Percentiles rank a stretch among this genome's conserved stretches.
These are phyloP conservation scores for Pseudohyphozyma bogoriensis DNA, from an alignment of 768 basidiomycete genomes.

Conservation along the genomic window DNA sequence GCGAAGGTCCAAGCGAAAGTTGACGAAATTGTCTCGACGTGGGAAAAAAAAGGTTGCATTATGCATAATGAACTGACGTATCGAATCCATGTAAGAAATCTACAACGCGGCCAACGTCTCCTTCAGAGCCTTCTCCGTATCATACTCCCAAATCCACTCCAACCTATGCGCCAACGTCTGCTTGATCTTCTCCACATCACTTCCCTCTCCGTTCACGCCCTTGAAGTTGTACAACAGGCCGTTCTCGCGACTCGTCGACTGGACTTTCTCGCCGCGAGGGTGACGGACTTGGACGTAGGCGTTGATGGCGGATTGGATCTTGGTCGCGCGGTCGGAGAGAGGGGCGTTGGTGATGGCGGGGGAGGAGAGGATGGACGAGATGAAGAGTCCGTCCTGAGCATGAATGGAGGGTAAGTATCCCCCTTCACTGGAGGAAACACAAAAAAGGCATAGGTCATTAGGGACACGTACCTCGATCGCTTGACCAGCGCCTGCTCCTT, in stretches of 20 bases:
- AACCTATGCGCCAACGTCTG: slow-evolving; percentile 4
- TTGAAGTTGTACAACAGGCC: slow-evolving; percentile 35
- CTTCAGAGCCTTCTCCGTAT: not conserved
- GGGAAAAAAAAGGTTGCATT: no score
- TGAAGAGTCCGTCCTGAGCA: slow-evolving; percentile 3
- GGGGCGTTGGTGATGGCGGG: not conserved
- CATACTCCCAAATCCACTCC: slow-evolving; percentile 18
- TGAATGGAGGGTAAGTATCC: not conserved
- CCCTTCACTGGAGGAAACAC: no score
- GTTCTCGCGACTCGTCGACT: slow-evolving; percentile 22
- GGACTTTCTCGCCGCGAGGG: slow-evolving; percentile 14
- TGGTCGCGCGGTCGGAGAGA: not conserved
- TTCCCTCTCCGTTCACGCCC: slow-evolving; percentile 1
- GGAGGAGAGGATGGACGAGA: not conserved
- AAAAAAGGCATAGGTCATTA: no score
- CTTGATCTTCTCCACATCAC: slow-evolving; percentile 6
- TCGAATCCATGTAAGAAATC: no score
- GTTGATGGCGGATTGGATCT: not conserved
- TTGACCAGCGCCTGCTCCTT: slow-evolving; percentile 1
- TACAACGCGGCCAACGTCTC: not conserved
- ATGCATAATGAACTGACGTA: no score
- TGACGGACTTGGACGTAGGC: not conserved
- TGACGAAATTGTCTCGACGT: no score
- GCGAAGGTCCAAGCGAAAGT: no score
- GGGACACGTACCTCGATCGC: not conserved